Evolutionary conservation across 768 basidiomycete genomes (phyloP), one percentile per base, ranked within the genome.

Genomic region (Termitomyces heimii): DNA sequence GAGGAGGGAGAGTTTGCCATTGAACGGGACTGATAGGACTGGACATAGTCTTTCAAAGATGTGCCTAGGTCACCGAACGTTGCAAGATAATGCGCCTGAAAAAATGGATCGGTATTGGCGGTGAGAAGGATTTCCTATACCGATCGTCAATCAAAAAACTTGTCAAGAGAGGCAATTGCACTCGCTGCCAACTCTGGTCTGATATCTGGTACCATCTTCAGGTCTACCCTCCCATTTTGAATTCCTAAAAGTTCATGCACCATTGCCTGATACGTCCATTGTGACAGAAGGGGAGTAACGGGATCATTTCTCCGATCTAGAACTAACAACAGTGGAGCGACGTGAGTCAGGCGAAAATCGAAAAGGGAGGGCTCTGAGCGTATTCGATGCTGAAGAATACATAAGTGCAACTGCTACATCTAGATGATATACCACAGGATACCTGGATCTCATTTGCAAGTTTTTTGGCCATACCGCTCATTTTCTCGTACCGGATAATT

Each of bases 201-300:
- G 44, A 94, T 88, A 62, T 92, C 94, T 14, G 93, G 93, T 35
- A 95, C 92, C 59, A 83, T 74, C 60, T 82, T 83, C 45, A 96
- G 71, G 66, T 92, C 86, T 4, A 98, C 94, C 57, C 97, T 82
- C 20, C 96, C 96, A 67, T 98, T 98, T 60, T 90, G 86, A 46
- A 99, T 97, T 2, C 91, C 89, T 7, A 98, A 73, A 14, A 97
- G 77, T 68, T 98, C 97, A 66, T 99, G 97, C 0, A 98, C 97
- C 95, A 98, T 98, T 1, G 96, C 97, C 69, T 98, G 96, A 73
- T 98, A 98, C 26, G 97, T 98, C 97, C 97, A 98, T 71, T 98
- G 97, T 2, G 93, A 93, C 31, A 98, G 78, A 37, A 98, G 74
- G 4, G 97, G 97, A 0, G 97, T 98, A 5, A 98, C 92, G 2